These are phyloP conservation scores for Dendrobium catenatum DNA, from an alignment of 106 monocot species.

Conservation along the genomic window DNA sequence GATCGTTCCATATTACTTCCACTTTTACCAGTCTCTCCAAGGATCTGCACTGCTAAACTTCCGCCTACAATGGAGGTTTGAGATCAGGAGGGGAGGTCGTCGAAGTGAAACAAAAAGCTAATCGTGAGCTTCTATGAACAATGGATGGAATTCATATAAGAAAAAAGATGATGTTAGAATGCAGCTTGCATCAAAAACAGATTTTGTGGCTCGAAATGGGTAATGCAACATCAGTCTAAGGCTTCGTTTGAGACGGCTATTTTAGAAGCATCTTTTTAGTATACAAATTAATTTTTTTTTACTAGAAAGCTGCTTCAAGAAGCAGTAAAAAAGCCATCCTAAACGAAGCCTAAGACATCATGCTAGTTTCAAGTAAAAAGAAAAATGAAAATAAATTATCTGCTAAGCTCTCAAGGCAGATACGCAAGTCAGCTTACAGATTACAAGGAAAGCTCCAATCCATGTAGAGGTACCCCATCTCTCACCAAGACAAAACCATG, in stretches of 20 bases:
- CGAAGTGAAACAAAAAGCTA: background rate
- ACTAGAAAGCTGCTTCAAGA: no score
- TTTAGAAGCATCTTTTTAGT: no score
- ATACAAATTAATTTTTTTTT: no score
- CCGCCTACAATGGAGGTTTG: slow-evolving; percentile 34
- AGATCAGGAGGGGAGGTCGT: no score
- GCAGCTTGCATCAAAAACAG: background rate
- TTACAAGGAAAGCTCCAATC: slow-evolving; percentile 70
- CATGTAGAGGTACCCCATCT: slow-evolving; percentile 62
- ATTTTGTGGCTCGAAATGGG: background rate
- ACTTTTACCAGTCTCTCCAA: slow-evolving; percentile 35
- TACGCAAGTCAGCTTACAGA: slow-evolving; percentile 41
- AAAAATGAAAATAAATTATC: background rate
- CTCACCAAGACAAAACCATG: slow-evolving; percentile 84
- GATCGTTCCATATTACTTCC: slow-evolving; percentile 4
- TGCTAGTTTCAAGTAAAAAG: background rate
- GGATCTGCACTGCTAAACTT: slow-evolving; percentile 64
- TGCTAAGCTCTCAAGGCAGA: background rate
- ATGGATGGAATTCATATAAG: background rate
- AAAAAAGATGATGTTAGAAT: background rate
- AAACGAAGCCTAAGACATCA: no score
- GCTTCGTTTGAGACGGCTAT: no score
- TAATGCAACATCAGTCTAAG: no score
- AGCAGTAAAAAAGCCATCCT: no score
- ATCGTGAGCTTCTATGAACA: background rate